phyloP scores from a whole-genome alignment of 176 grass and related monocot species.

The Rhynchospora pubera region DNA sequence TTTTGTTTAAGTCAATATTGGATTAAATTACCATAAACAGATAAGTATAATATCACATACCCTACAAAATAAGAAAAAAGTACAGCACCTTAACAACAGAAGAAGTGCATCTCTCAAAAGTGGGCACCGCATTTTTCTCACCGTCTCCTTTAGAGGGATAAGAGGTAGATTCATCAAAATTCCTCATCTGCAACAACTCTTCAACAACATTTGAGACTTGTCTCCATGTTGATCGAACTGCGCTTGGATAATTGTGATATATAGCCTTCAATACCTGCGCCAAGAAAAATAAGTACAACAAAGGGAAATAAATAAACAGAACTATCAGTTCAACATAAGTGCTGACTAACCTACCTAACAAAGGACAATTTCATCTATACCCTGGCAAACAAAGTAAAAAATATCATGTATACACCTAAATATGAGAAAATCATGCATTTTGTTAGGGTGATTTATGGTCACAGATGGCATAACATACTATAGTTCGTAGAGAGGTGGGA shows the following conservation, averaged over 20 bases:
- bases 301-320: neutral
- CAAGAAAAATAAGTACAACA: slow-evolving; percentile 7
- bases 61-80: neutral
- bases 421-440: neutral
- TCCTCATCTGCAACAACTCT: slow-evolving; percentile 50
- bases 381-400: neutral
- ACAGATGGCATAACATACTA: too few relatives aligned
- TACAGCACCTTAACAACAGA: slow-evolving; percentile 72
- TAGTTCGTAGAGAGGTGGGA: neutral
- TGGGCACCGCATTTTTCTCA: slow-evolving; percentile 31
- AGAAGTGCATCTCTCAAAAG: slow-evolving; percentile 59
- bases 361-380: neutral
- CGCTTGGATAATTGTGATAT: slow-evolving; percentile 77
- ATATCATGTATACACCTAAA: neutral
- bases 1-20: neutral
- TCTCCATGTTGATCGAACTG: slow-evolving; percentile 52
- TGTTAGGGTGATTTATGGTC: too few relatives aligned
- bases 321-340: neutral
- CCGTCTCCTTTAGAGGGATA: slow-evolving; percentile 52
- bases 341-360: neutral
- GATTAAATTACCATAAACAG: neutral
- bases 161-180: slow-evolving; percentile 32
- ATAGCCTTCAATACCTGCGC: slow-evolving; percentile 60
- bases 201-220: slow-evolving; percentile 40
- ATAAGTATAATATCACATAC: neutral